Percentiles rank a stretch among this genome's conserved stretches.
These are phyloP conservation scores for Exsudoporus floridanus DNA, from an alignment of 1,284 basidiomycete genomes.

Conservation along the genomic window DNA sequence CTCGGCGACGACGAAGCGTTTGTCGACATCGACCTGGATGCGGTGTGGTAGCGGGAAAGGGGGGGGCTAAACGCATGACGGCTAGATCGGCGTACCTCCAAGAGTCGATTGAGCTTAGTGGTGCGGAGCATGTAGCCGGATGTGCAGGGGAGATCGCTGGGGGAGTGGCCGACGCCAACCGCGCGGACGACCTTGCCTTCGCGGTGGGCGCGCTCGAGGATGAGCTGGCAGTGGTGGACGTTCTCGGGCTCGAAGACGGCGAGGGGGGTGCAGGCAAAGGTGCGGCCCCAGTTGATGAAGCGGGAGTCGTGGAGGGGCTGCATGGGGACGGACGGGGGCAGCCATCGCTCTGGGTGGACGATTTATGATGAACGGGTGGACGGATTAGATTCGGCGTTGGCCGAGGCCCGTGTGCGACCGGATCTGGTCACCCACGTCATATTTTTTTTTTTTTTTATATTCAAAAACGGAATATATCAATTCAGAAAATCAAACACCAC, in stretches of 20 bases:
- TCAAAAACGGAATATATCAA: slow-evolving; percentile 1
- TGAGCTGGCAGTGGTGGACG: slow-evolving; percentile 69
- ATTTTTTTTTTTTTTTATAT: no score
- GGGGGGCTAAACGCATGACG: background rate
- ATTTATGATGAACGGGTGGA: slow-evolving; percentile 1
- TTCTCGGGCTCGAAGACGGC: slow-evolving; percentile 78
- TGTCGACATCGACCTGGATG: slow-evolving; percentile 68
- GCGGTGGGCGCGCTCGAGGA: slow-evolving; percentile 83
- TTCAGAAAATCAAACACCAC: slow-evolving; percentile 58
- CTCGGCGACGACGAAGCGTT: slow-evolving; percentile 69
- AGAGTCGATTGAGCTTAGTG: slow-evolving; percentile 63
- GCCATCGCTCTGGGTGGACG: background rate
- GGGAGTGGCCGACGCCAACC: slow-evolving; percentile 89
- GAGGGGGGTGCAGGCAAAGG: slow-evolving; percentile 62
- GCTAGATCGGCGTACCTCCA: slow-evolving; percentile 60
- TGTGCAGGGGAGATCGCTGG: slow-evolving; percentile 89
- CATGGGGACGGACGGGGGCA: background rate
- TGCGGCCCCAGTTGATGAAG: slow-evolving; percentile 74
- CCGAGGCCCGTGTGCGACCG: slow-evolving; percentile 1
- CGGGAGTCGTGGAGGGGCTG: slow-evolving; percentile 31
- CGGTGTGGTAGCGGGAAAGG: background rate
- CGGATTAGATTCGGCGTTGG: slow-evolving; percentile 1
- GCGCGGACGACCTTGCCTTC: slow-evolving; percentile 75
- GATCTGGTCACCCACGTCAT: background rate
- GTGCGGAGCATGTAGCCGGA: slow-evolving; percentile 81